Evolutionary conservation across 805 yeast genomes (phyloP).

Genomic region (Myxozyma mucilagina): DNA sequence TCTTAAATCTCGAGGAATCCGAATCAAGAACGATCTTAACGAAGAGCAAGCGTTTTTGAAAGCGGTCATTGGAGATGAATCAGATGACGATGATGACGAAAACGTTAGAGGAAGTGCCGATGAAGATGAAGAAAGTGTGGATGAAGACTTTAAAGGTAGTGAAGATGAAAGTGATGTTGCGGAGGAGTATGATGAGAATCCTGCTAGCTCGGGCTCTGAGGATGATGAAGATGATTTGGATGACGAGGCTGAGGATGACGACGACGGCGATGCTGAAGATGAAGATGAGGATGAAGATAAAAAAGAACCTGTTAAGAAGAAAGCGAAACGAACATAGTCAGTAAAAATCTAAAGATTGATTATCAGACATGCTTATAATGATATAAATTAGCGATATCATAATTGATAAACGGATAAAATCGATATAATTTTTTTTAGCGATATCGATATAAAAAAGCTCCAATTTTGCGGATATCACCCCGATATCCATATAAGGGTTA

Average conservation of each 20-base stretch:
- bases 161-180: conserved; percentile 67
- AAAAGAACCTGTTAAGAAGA: conserved; percentile 33
- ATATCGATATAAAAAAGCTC: too few relatives aligned
- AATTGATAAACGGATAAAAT: too few relatives aligned
- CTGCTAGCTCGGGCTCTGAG: conserved; percentile 39
- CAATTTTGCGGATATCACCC: too few relatives aligned
- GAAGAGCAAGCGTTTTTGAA: conserved; percentile 81
- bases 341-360: too few relatives aligned
- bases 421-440: too few relatives aligned
- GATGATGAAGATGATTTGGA: conserved; percentile 33
- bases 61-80: conserved; percentile 69
- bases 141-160: conserved; percentile 76
- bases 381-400: too few relatives aligned
- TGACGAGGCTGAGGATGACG: conserved; percentile 27
- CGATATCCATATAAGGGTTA: too few relatives aligned
- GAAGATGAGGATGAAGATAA: conserved; percentile 27
- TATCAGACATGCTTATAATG: too few relatives aligned
- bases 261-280: conserved; percentile 21
- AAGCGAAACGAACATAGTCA: conserved; percentile 21
- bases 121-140: conserved; percentile 65
- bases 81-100: conserved; percentile 48
- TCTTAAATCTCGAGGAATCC: conserved; percentile 72
- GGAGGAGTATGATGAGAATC: conserved; percentile 81
- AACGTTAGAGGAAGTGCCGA: conserved; percentile 70
- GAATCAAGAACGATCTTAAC: conserved; percentile 84